Evolutionary conservation across 176 grass and related monocot genomes (phyloP), one percentile per base, ranked within the genome.

Genomic region (Oryza australiensis): DNA sequence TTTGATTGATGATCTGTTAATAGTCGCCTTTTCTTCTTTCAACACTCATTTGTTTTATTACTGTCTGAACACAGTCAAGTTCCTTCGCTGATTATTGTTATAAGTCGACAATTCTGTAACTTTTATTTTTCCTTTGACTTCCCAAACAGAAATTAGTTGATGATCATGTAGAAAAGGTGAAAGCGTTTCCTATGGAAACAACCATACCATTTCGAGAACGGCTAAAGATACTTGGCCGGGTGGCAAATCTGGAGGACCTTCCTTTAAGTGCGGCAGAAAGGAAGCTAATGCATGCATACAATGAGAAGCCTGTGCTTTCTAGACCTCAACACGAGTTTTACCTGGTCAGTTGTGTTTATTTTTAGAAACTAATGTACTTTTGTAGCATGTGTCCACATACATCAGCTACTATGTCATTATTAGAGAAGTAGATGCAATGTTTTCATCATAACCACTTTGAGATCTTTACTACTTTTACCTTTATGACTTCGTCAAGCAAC

Each of bases 221-320:
- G 72, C 66, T 99, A 35, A 99, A 99, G 86, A 96, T 99, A 82
- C 93, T 99, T 57, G 97, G 91, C 22, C 88, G 89, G 26, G 87
- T 96, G 57, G 87, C 91, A 74, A 99, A 99, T 92, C 60, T 99
- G 77, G 97, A 99, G 53, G 97, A 99, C 70, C 87, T 99, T 84
- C 91, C 93, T 88, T 85, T 99, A 62, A 99, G 91, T 79, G 86
- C 82, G 18, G 89, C 97, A 0, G 93, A 99, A 80, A 92, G 93
- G 83, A 96, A 99, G 80, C 74, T 99, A 74, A 99, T 99, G 93
- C 82, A 90, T 82, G 89, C 97, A 26, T 99, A 99, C 77, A 99
- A 99, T 24, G 97, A 99, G 76, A 99, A 96, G 74, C 97, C 97
- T 15, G 93, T 99, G 68, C 88, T 99, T 60, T 94, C 97, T 78